These are phyloP conservation scores for Phenoliferia sp. DNA, from an alignment of 1,284 basidiomycete genomes.

Conservation along the genomic window DNA sequence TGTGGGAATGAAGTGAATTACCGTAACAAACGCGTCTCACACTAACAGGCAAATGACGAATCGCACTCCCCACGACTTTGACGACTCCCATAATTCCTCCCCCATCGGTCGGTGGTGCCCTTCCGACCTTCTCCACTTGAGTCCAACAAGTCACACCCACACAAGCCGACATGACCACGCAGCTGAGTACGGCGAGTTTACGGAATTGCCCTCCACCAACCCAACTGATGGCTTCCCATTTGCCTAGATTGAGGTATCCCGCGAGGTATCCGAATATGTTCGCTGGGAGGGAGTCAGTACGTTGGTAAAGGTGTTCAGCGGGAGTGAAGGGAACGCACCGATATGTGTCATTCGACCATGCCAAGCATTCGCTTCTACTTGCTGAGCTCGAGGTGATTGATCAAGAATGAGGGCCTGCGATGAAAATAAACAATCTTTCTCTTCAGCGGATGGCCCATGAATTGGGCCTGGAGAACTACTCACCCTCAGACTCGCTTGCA, in stretches of 20 bases:
- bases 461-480: too few relatives aligned
- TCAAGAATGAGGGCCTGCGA: slow-evolving; percentile 67
- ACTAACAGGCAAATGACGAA: slow-evolving; percentile 61
- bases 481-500: slow-evolving; percentile 33
- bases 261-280: slow-evolving; percentile 66
- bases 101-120: neutral
- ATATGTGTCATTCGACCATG: slow-evolving; percentile 90
- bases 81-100: neutral
- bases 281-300: neutral
- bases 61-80: neutral
- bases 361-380: slow-evolving; percentile 95
- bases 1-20: neutral
- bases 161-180: slow-evolving; percentile 69
- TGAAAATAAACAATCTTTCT: neutral
- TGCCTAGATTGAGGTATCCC: slow-evolving; percentile 79
- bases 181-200: slow-evolving; percentile 84
- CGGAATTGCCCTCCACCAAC: slow-evolving; percentile 94
- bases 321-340: too few relatives aligned
- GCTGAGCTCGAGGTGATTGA: slow-evolving; percentile 75
- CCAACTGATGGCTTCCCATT: slow-evolving; percentile 54
- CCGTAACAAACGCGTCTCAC: slow-evolving; percentile 85
- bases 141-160: slow-evolving; percentile 81
- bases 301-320: too few relatives aligned
- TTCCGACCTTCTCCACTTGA: slow-evolving; percentile 36
- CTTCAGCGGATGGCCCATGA: neutral